Evolutionary conservation across 306 rosid species (phyloP).

Genomic region (Myrica gale): DNA sequence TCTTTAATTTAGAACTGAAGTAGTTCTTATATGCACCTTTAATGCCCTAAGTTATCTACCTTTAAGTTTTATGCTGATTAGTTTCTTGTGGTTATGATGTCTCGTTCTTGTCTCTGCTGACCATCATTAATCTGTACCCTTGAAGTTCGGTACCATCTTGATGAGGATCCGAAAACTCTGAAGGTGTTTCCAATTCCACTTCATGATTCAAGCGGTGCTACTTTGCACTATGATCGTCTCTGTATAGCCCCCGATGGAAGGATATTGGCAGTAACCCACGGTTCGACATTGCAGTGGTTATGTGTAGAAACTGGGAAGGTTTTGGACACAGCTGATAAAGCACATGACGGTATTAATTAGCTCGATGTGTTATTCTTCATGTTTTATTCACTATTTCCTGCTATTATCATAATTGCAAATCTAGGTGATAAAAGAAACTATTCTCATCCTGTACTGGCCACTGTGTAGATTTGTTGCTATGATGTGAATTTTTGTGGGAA

Average conservation of each 20-base stretch:
- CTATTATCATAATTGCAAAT: neutral
- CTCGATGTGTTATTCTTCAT: neutral
- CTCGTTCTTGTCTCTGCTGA: constrained; percentile 19
- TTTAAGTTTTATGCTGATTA: neutral
- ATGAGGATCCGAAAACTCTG: constrained; percentile 93
- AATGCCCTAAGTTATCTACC: neutral
- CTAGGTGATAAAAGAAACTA: neutral
- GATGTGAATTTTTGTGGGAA: neutral
- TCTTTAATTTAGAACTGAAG: neutral
- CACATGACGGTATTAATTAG: constrained; percentile 74
- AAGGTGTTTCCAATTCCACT: constrained; percentile 89
- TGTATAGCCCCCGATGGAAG: constrained; percentile 82
- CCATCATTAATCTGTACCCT: constrained; percentile 24
- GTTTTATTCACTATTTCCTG: neutral
- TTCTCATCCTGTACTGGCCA: neutral
- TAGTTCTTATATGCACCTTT: neutral
- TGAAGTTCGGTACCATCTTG: constrained; percentile 91
- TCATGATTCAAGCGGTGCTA: constrained; percentile 57
- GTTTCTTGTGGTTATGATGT: neutral
- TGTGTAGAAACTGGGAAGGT: constrained; percentile 77
- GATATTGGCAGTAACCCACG: constrained; percentile 76
- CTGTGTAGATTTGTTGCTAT: neutral
- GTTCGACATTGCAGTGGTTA: constrained; percentile 91
- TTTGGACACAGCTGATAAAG: constrained; percentile 91
- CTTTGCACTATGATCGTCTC: constrained; percentile 74